Evolutionary conservation across 2,329 filamentous ascomycete species (phyloP).

Genomic region (Alternaria viburni): DNA sequence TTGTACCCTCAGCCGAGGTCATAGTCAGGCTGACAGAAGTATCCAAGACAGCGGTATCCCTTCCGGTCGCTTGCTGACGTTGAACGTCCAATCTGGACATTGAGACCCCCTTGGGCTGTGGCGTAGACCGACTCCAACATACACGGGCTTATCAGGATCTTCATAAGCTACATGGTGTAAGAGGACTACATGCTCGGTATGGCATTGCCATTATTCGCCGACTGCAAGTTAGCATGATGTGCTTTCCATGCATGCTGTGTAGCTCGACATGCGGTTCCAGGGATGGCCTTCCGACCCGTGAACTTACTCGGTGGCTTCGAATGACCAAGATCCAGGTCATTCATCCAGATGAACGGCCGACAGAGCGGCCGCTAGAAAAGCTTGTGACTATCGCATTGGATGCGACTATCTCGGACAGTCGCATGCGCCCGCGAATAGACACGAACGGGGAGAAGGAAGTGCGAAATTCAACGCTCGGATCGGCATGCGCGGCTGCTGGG

Average conservation of each 20-base stretch:
- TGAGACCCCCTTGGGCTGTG: background rate
- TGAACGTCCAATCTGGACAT: constrained; percentile 4
- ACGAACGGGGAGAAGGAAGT: background rate
- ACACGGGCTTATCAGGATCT: background rate
- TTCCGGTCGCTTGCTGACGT: constrained; percentile 8
- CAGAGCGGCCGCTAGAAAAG: constrained; percentile 1
- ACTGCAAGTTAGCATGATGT: constrained; percentile 14
- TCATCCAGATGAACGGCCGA: background rate
- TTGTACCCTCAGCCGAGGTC: background rate
- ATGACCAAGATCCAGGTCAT: background rate
- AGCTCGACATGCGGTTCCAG: constrained; percentile 4
- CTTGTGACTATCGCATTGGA: background rate
- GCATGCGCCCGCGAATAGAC: background rate
- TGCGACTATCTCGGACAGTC: background rate
- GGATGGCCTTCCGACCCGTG: background rate
- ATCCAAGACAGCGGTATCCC: constrained; percentile 1
- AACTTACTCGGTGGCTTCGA: background rate
- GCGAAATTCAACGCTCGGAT: constrained; percentile 2
- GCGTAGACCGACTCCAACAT: constrained; percentile 2
- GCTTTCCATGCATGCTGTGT: constrained; percentile 12
- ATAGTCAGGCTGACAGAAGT: constrained; percentile 10
- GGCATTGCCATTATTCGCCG: background rate
- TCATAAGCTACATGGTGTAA: constrained; percentile 17
- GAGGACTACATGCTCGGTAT: background rate
- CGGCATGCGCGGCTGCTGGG: constrained; percentile 12